Percentiles rank a stretch among this genome's conserved stretches.
These are phyloP conservation scores for Chaetoceros tenuissimus DNA, from an alignment of 108 stramenopile genomes.

Conservation along the genomic window DNA sequence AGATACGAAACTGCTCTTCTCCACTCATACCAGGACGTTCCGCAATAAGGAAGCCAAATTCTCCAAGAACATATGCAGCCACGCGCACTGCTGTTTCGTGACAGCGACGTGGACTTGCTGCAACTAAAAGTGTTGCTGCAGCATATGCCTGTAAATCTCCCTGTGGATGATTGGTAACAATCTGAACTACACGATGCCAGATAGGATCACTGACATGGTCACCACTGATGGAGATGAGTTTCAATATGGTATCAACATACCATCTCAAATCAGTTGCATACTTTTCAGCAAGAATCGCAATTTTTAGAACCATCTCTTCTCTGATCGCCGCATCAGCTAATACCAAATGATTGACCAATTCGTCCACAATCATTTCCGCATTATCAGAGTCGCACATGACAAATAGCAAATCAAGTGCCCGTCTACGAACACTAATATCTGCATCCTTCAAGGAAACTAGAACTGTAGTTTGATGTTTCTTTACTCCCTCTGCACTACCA, in stretches of 20 bases:
- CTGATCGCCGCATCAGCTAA: slow-evolving; percentile 88
- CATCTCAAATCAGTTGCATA: slow-evolving; percentile 92
- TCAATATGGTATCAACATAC: slow-evolving; percentile 97
- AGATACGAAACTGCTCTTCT: slow-evolving; percentile 87
- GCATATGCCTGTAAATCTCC: slow-evolving; percentile 93
- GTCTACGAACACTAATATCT: slow-evolving; percentile 90
- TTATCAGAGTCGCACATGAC: slow-evolving; percentile 94
- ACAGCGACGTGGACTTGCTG: slow-evolving; percentile 72
- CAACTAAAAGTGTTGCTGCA: slow-evolving; percentile 79
- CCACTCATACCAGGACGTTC: slow-evolving; percentile 88
- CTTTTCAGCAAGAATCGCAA: slow-evolving; percentile 97
- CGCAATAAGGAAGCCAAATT: slow-evolving; percentile 95
- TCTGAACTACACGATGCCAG: slow-evolving; percentile 97
- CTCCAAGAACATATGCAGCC: slow-evolving; percentile 94
- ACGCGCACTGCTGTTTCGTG: slow-evolving; percentile 90
- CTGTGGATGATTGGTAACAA: slow-evolving; percentile 95
- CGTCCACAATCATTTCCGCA: slow-evolving; percentile 89
- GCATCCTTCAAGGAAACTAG: slow-evolving; percentile 93
- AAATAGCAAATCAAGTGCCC: slow-evolving; percentile 93
- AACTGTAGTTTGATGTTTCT: slow-evolving; percentile 87
- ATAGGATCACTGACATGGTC: slow-evolving; percentile 94
- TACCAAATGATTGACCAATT: slow-evolving; percentile 85
- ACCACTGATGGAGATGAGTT: slow-evolving; percentile 89
- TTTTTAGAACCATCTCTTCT: slow-evolving; percentile 97
- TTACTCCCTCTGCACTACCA: slow-evolving; percentile 57